phyloP scores from a whole-genome alignment of 352 stramenopile species.

The Phytopythium aichiense region DNA sequence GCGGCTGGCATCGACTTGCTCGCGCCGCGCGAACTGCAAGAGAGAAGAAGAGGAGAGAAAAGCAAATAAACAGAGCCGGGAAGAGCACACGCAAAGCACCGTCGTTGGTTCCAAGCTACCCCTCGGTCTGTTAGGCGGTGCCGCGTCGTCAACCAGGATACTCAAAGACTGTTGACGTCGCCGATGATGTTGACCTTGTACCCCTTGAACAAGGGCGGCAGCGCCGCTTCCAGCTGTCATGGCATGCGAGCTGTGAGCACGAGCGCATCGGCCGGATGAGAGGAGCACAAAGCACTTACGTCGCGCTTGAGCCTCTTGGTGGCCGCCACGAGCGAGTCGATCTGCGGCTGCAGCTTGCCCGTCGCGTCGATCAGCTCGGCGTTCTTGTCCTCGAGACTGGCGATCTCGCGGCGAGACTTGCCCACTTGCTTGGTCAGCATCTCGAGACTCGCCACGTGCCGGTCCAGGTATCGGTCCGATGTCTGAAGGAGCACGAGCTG shows the following conservation, averaged over 20 bases:
- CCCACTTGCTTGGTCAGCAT: constrained; percentile 70
- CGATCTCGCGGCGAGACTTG: constrained; percentile 68
- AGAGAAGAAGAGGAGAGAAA: constrained; percentile 5
- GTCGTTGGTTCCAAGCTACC: background rate
- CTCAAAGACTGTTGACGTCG: constrained; percentile 65
- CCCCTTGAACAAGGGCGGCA: constrained; percentile 70
- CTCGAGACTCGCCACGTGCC: constrained; percentile 61
- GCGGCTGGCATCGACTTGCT: background rate
- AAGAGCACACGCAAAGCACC: constrained; percentile 9
- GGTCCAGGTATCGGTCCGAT: constrained; percentile 71
- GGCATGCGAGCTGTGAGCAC: background rate
- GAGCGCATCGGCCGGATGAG: background rate
- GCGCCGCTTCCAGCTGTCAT: constrained; percentile 43
- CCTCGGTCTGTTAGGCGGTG: too few species aligned
- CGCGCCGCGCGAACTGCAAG: constrained; percentile 3
- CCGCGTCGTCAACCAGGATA: too few species aligned
- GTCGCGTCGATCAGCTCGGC: constrained; percentile 58
- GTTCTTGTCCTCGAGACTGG: constrained; percentile 68
- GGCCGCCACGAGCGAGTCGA: constrained; percentile 33
- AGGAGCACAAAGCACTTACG: constrained; percentile 18
- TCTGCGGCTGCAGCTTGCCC: constrained; percentile 49
- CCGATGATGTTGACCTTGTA: constrained; percentile 82
- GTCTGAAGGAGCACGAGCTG: constrained; percentile 72
- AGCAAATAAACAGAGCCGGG: constrained; percentile 1
- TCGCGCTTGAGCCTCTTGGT: constrained; percentile 75